Percentiles rank a stretch among this genome's conserved stretches.
These are phyloP conservation scores for Phytophthora brassicae DNA, from an alignment of 352 stramenopile genomes.

Conservation along the genomic window DNA sequence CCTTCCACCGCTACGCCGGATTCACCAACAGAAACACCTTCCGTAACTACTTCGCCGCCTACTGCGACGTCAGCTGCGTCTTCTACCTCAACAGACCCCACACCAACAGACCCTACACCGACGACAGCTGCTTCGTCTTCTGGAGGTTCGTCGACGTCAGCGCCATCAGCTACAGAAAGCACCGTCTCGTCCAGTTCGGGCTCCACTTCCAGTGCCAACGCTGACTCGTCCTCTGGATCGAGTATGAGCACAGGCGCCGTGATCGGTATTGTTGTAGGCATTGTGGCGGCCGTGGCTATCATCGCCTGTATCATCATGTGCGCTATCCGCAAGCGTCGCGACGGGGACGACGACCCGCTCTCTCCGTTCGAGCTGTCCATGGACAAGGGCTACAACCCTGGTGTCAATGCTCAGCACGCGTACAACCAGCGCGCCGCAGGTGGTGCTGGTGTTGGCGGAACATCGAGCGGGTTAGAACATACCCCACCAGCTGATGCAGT, in stretches of 20 bases:
- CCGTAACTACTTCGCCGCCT: slow-evolving; percentile 24
- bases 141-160: not conserved
- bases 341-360: slow-evolving; percentile 71
- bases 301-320: slow-evolving; percentile 61
- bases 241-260: slow-evolving; percentile 75
- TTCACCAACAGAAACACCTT: slow-evolving; percentile 13
- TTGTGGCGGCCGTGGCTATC: slow-evolving; percentile 60
- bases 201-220: slow-evolving; percentile 22
- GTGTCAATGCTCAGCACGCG: slow-evolving; percentile 39
- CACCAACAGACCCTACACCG: too few relatives aligned
- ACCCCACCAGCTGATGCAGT: slow-evolving; percentile 42
- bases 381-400: slow-evolving; percentile 76
- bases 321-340: slow-evolving; percentile 51
- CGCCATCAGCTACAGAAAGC: slow-evolving; percentile 22
- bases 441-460: slow-evolving; percentile 22
- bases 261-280: slow-evolving; percentile 68
- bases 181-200: slow-evolving; percentile 15
- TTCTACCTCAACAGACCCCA: slow-evolving; percentile 25
- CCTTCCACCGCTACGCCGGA: slow-evolving; percentile 13
- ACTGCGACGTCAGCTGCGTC: slow-evolving; percentile 25
- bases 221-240: slow-evolving; percentile 30
- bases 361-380: slow-evolving; percentile 85
- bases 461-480: slow-evolving; percentile 21
- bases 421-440: slow-evolving; percentile 48
- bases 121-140: slow-evolving; percentile 12